phyloP scores from a whole-genome alignment of 192 early-diverging fungal species.

The Coemansia sp. region DNA sequence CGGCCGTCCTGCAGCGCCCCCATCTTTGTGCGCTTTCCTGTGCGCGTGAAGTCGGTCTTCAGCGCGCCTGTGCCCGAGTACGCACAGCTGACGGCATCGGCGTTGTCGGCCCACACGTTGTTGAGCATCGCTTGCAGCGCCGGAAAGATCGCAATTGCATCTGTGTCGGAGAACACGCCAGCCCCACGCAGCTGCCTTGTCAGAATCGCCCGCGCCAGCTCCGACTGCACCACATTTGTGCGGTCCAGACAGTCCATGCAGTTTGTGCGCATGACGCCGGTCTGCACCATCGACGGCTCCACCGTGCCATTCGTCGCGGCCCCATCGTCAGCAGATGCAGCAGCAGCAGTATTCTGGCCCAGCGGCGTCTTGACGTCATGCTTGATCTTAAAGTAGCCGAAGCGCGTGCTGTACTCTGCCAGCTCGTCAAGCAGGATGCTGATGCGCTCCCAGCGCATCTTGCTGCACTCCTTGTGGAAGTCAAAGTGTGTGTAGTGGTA shows the following conservation, averaged over 20 bases:
- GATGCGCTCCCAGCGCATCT: constrained; percentile 93
- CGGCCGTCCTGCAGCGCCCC: constrained; percentile 81
- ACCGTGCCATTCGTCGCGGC: not conserved
- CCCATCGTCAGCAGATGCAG: not conserved
- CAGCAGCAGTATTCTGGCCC: not conserved
- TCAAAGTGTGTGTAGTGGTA: constrained; percentile 90
- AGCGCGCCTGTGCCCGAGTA: constrained; percentile 97
- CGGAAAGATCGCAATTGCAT: constrained; percentile 63
- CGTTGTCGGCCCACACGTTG: constrained; percentile 98
- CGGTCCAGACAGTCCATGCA: constrained; percentile 99
- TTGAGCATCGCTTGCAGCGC: constrained; percentile 77
- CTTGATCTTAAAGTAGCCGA: constrained; percentile 56
- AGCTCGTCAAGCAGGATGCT: constrained; percentile 80
- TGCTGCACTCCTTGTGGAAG: constrained; percentile 95
- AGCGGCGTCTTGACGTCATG: constrained; percentile 7
- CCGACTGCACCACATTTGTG: constrained; percentile 97
- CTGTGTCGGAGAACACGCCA: constrained; percentile 62
- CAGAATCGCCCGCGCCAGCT: constrained; percentile 76
- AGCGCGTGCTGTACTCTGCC: constrained; percentile 59
- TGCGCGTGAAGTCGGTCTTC: constrained; percentile 97
- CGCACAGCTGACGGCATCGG: constrained; percentile 83
- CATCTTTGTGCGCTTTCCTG: constrained; percentile 80
- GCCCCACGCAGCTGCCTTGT: constrained; percentile 70
- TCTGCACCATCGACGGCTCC: constrained; percentile 53
- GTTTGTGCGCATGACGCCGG: constrained; percentile 88